Evolutionary conservation across 75 land plant genomes (phyloP).

Genomic region (Selaginella tamariscina): DNA sequence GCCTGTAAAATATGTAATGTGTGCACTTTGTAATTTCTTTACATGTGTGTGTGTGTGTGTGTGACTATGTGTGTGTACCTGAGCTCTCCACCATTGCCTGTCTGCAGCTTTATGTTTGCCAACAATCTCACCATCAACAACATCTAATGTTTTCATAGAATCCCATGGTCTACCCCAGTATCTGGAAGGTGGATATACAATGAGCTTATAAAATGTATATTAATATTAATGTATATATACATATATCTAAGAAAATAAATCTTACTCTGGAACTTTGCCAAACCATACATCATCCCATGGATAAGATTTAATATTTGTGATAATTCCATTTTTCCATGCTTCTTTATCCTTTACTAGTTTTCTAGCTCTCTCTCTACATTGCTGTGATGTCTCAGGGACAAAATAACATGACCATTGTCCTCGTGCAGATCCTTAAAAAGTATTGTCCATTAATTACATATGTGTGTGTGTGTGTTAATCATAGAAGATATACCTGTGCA

Average conservation of each 20-base stretch:
- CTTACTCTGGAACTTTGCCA: constrained; percentile 48
- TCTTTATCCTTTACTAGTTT: constrained; percentile 32
- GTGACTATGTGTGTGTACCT: no score
- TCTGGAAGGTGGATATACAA: no score
- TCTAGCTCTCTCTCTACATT: constrained; percentile 53
- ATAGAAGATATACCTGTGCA: constrained; percentile 56
- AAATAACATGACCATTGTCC: constrained; percentile 81
- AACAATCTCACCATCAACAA: constrained; percentile 49
- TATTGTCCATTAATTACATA: background rate
- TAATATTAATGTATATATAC: no score
- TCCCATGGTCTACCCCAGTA: constrained; percentile 79
- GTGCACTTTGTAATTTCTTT: background rate
- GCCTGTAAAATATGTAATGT: constrained; percentile 15
- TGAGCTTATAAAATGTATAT: no score
- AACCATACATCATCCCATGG: constrained; percentile 53
- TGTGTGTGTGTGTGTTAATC: no score
- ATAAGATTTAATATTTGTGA: constrained; percentile 46
- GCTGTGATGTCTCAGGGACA: constrained; percentile 58
- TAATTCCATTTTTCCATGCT: constrained; percentile 49
- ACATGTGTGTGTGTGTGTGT: no score
- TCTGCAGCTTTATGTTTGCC: constrained; percentile 52
- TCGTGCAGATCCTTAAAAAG: constrained; percentile 35
- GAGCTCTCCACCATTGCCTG: constrained; percentile 86
- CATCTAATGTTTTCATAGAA: constrained; percentile 65
- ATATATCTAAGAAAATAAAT: no score